These are phyloP conservation scores for Amanita muscaria DNA, from an alignment of 768 basidiomycete species.

Conservation along the genomic window DNA sequence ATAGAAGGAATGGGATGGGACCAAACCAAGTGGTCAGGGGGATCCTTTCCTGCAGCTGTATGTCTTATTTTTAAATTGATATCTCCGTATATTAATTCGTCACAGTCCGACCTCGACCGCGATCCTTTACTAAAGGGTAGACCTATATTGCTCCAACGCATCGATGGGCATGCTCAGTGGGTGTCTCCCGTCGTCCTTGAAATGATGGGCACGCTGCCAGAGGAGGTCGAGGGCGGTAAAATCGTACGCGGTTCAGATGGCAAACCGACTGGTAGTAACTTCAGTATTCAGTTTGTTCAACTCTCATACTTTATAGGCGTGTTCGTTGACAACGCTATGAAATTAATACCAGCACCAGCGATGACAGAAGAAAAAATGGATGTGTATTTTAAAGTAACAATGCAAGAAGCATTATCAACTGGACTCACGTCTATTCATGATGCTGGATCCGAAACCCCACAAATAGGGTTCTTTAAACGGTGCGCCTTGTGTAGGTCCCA, in stretches of 20 bases:
- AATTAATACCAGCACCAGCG: conserved; percentile 56
- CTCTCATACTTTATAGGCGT: conserved; percentile 34
- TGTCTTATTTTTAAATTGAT: no score
- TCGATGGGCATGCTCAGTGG: conserved; percentile 86
- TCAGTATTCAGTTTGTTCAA: not conserved
- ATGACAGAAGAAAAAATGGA: conserved; percentile 51
- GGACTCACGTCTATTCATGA: conserved; percentile 89
- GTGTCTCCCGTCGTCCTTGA: conserved; percentile 69
- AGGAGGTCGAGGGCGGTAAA: conserved; percentile 17
- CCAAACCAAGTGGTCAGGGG: conserved; percentile 67
- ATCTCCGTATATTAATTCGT: no score
- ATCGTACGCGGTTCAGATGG: conserved; percentile 46
- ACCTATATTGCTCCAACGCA: conserved; percentile 63
- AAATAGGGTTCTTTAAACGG: conserved; percentile 60
- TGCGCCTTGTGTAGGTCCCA: conserved; percentile 21
- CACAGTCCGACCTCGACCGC: conserved; percentile 61
- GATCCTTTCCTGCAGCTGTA: conserved; percentile 67
- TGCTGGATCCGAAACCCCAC: conserved; percentile 43
- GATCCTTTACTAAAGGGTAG: conserved; percentile 61
- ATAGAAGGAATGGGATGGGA: conserved; percentile 91
- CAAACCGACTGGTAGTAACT: conserved; percentile 45
- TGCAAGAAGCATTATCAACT: conserved; percentile 57
- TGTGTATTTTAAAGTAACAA: conserved; percentile 51
- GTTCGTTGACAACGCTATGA: conserved; percentile 85
- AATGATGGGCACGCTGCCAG: conserved; percentile 46